Base-by-base conservation (phyloP, 495 filamentous ascomycete genomes). In the Massariosphaeria phaeospora region DNA sequence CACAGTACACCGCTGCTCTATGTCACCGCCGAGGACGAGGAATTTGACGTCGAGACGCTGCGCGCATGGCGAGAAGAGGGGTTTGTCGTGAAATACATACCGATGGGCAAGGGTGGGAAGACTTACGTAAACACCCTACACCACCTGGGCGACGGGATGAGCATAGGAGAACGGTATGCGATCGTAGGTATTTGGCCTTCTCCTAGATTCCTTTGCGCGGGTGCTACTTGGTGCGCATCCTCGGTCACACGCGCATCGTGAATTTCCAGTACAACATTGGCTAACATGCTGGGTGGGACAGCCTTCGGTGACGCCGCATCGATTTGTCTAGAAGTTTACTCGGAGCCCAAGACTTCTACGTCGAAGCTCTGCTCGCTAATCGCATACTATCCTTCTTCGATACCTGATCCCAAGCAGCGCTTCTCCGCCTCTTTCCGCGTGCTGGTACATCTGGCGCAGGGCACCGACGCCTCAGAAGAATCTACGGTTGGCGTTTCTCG, bases 41-140 rank as follows among this genome's bases (percentile, higher is more conserved):
- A 83, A 2, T 87, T 86, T 57, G 83, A 86, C 61, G 48, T 66
- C 6, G 65, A 76, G 4, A 79, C 76, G 0, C 51, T 84, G 25
- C 69, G 72, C 15, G 72, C 75, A 24, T 87, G 84, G 84, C 72
- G 72, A 24, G 77, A 78, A 46, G 84, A 89, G 59, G 84, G 84
- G 12, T 88, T 86, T 66, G 68, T 78, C 26, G 80, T 84, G 2
- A 65, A 73, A 1, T 88, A 87, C 56, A 41, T 86, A 0, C 76
- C 82, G 0, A 72, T 81, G 56, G 71, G 75, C 13, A 64, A 68
- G 5, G 76, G 75, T 15, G 78, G 73, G 3, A 77, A 80, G 47
- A 71, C 77, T 2, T 85, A 84, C 60, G 59, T 69, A 10, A 61
- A 63, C 36, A 73, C 69, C 42, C 54, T 88, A 45, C 70, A 76